These are phyloP conservation scores for Eragrostis tef DNA, from an alignment of 202 grass and related monocot genomes.

Conservation along the genomic window DNA sequence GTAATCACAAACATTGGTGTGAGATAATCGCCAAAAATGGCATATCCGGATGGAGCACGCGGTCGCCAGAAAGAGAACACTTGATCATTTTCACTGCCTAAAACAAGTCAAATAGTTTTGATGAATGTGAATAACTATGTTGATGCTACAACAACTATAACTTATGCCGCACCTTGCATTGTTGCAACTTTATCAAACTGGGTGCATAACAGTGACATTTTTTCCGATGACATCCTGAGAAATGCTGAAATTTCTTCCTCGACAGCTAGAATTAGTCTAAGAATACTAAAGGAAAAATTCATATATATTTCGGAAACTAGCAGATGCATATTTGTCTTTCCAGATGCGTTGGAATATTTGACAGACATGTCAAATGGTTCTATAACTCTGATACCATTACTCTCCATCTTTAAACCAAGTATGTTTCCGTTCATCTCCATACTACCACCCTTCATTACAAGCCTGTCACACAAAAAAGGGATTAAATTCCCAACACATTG, in stretches of 20 bases:
- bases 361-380: conserved; percentile 90
- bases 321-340: conserved; percentile 84
- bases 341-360: conserved; percentile 76
- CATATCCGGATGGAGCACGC: conserved; percentile 95
- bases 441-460: conserved; percentile 85
- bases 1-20: conserved; percentile 77
- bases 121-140: conserved; percentile 26
- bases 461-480: conserved; percentile 50
- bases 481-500: not conserved
- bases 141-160: conserved; percentile 27
- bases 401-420: conserved; percentile 92
- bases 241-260: conserved; percentile 98
- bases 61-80: conserved; percentile 94
- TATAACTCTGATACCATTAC: conserved; percentile 92
- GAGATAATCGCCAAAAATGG: conserved; percentile 86
- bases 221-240: conserved; percentile 83
- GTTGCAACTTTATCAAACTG: conserved; percentile 90
- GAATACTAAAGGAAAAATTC: conserved; percentile 99
- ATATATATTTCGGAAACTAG: conserved; percentile 90
- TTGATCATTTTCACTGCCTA: conserved; percentile 71
- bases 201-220: conserved; percentile 73
- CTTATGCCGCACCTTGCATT: conserved; percentile 58
- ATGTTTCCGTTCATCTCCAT: conserved; percentile 82
- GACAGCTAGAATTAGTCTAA: conserved; percentile 84
- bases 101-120: conserved; percentile 45